Base-by-base conservation (phyloP, 495 filamentous ascomycete genomes). In the Xylaria castorea region DNA sequence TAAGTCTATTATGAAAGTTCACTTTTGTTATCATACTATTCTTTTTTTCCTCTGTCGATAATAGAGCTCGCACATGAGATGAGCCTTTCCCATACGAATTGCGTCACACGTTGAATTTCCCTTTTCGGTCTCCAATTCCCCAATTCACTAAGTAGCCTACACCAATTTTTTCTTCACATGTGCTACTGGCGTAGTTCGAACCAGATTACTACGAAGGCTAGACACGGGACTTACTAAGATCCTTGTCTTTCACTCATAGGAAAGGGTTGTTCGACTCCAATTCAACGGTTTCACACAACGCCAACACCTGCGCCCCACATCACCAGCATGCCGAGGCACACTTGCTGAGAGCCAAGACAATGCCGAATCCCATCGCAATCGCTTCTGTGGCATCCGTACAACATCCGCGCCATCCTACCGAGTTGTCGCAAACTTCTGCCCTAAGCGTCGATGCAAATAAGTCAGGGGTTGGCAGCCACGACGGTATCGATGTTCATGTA, bases 401-500 rank as follows among this genome's bases (percentile, higher is more conserved):
- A 25, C 73, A 76, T 16, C 68, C 75, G 48, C 77, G 69, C 32
- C 75, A 71, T 46, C 66, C 73, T 75, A 79, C 77, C 69, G 74
- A 77, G 65, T 76, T 74, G 74, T 72, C 79, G 53, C 79, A 80
- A 42, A 77, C 81, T 46, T 70, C 75, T 27, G 63, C 77, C 50
- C 70, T 74, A 9, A 75, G 75, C 53, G 77, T 78, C 72, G 77
- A 79, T 60, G 74, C 77, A 55, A 78, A 73, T 51, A 67, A 66
- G 48, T 71, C 76, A 66, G 78, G 75, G 64, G 61, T 73, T n/a
- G 71, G 76, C 62, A 68, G 75, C 46, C 75, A 74, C 44, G 76
- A 70, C 46, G 74, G 77, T 36, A 53, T 73, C 44, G 78, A 80
- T 36, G 72, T 79, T 71, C 89, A 91, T 80, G 86, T 87, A 66